These are phyloP conservation scores for Scenedesmus sp. DNA, from an alignment of 163 green algal genomes.

Conservation along the genomic window DNA sequence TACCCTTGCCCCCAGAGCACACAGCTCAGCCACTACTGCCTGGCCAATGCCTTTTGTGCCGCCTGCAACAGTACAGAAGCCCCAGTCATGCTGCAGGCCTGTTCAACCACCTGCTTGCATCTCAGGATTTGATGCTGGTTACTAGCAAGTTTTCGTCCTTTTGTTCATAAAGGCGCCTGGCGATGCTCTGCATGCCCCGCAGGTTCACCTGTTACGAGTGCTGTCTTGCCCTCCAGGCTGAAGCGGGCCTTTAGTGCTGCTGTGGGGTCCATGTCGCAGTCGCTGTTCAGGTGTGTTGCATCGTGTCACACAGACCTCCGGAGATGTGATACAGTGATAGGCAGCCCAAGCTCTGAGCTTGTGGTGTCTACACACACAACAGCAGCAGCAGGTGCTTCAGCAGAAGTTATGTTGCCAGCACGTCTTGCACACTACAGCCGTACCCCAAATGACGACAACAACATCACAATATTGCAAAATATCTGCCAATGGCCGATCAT, in stretches of 20 bases:
- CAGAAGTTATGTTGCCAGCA: neutral
- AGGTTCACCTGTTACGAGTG: conserved; percentile 73
- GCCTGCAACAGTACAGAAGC: neutral
- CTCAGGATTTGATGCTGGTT: no score
- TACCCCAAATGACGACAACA: no score
- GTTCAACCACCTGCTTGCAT: neutral
- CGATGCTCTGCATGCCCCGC: neutral
- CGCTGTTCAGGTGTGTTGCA: neutral
- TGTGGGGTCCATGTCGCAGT: neutral
- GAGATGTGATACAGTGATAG: no score
- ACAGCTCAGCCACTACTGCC: conserved; percentile 79
- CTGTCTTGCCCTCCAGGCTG: conserved; percentile 52
- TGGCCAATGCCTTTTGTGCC: conserved; percentile 86
- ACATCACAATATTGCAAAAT: no score
- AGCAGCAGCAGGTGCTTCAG: neutral
- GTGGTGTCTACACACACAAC: neutral
- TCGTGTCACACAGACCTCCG: no score
- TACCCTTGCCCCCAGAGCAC: conserved; percentile 69
- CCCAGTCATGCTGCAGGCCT: neutral
- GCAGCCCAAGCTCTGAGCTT: no score
- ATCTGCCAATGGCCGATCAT: no score
- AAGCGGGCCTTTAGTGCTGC: conserved; percentile 47
- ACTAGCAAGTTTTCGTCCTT: no score
- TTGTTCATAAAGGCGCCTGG: neutral
- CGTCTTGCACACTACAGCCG: neutral